A percentile compares a stretch with the other conserved stretches of the same genome.
phyloP scores from a whole-genome alignment of 169 alveolate genomes.

The Pseudocohnilembus persalinus region DNA sequence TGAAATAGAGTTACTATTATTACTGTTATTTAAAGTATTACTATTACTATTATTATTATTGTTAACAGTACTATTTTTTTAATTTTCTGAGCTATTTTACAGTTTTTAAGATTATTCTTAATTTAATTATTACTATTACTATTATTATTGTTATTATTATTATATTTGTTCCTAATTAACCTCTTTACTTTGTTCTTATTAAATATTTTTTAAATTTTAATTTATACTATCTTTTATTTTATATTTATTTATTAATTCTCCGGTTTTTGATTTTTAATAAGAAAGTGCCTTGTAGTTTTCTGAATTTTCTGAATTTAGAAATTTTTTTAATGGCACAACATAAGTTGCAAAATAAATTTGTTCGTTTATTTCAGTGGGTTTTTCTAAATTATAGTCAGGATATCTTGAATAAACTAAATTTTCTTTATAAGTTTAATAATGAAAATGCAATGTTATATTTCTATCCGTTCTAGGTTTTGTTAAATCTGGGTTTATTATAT shows the following conservation, averaged over 20 bases:
- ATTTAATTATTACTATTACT: no score
- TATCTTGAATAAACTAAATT: slow-evolving; percentile 41
- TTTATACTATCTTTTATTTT: no score
- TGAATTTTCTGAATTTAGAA: slow-evolving; percentile 15
- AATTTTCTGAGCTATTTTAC: no score
- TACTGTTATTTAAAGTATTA: not conserved
- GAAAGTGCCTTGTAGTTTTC: not conserved
- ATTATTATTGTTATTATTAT: no score
- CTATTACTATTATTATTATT: no score
- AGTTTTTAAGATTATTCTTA: no score
- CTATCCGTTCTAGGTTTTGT: not conserved
- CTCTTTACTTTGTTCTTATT: no score
- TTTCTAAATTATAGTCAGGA: slow-evolving; percentile 23
- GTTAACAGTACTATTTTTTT: not conserved
- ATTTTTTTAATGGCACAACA: slow-evolving; percentile 24
- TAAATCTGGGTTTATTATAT: not conserved
- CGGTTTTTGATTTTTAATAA: not conserved
- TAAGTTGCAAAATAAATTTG: slow-evolving; percentile 40
- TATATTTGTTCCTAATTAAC: no score
- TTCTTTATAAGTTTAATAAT: slow-evolving; percentile 27
- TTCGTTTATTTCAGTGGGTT: slow-evolving; percentile 22
- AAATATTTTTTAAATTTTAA: no score
- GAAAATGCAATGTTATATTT: not conserved
- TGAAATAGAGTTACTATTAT: no score
- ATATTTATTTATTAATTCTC: no score